These are phyloP conservation scores for Mortierella sp. DNA, from an alignment of 371 early-diverging fungal genomes.

Conservation along the genomic window DNA sequence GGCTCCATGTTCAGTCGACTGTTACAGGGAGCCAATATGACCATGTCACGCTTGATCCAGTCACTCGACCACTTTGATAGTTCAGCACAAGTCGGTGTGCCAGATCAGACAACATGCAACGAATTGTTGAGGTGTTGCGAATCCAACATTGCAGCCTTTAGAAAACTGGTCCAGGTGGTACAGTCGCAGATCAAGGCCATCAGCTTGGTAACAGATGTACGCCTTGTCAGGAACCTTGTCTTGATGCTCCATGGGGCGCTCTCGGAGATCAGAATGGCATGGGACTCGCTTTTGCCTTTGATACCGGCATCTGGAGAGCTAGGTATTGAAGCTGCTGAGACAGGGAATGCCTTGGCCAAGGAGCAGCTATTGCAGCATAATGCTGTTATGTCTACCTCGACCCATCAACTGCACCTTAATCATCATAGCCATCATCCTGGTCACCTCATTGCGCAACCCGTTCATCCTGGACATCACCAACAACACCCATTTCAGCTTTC, in stretches of 20 bases:
- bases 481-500: constrained; percentile 37
- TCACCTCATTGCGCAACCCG: background rate
- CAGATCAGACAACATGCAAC: constrained; percentile 29
- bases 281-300: constrained; percentile 54
- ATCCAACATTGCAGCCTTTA: constrained; percentile 37
- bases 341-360: too few relatives aligned
- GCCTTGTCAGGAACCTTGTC: constrained; percentile 58
- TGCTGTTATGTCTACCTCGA: too few relatives aligned
- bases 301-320: constrained; percentile 28
- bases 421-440: constrained; percentile 11
- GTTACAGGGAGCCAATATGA: constrained; percentile 27
- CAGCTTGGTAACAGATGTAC: constrained; percentile 51
- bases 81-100: constrained; percentile 37
- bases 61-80: constrained; percentile 47
- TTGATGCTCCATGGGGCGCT: constrained; percentile 60
- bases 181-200: constrained; percentile 43
- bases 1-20: constrained; percentile 26
- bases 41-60: constrained; percentile 44
- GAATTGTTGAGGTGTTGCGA: constrained; percentile 48
- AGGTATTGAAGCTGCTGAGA: constrained; percentile 18
- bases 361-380: too few relatives aligned
- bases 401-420: constrained; percentile 13
- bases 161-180: constrained; percentile 40
- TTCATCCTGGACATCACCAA: background rate
- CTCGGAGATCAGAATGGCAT: constrained; percentile 63